Base-by-base conservation (phyloP, 306 rosid genomes). In the Vicia faba region DNA sequence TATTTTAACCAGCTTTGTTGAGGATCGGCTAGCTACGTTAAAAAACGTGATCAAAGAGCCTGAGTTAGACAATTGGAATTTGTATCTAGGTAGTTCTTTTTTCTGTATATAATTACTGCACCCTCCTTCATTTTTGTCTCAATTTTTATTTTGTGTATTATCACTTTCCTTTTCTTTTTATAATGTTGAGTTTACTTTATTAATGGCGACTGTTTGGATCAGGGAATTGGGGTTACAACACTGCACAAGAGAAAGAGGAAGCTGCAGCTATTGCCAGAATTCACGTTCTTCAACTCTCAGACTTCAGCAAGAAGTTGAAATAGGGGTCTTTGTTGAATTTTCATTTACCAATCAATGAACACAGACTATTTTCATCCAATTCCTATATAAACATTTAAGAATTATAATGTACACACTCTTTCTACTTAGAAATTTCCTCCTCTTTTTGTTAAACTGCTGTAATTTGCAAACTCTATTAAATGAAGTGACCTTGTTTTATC, bases 221-320 rank as follows among this genome's bases (percentile, higher is more conserved):
- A 93, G 91, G 84, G 74, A 75, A 84, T 56, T 89, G 96, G 97
- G 98, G 98, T 16, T 93, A 89, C 81, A 93, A 93, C 79, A 92
- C 98, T 15, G 71, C 33, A 49, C 81, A 83, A 72, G 98, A 89
- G 85, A 86, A 92, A 86, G 88, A 84, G 23, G 96, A 86, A 81
- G 96, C 98, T 0, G 85, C 85, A 15, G 36, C 79, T 16, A 75
- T 82, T 70, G 74, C 86, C 14, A 78, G 97, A 78, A 80, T 93
- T 77, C 87, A 23, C 26, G 63, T 89, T 78, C 83, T 88, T 16
- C 80, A 76, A 71, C 87, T 91, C 39, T 63, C 91, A 3, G 86
- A 86, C 61, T 91, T 91, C 80, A 88, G 86, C 68, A 80, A 79
- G 82, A 88, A 88, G 80, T 79, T 91, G 84, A 88, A 81, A 76